Evolutionary conservation across 768 basidiomycete species (phyloP), one percentile per base, ranked within the genome.

Genomic region (Symmetrospora coprosmae): DNA sequence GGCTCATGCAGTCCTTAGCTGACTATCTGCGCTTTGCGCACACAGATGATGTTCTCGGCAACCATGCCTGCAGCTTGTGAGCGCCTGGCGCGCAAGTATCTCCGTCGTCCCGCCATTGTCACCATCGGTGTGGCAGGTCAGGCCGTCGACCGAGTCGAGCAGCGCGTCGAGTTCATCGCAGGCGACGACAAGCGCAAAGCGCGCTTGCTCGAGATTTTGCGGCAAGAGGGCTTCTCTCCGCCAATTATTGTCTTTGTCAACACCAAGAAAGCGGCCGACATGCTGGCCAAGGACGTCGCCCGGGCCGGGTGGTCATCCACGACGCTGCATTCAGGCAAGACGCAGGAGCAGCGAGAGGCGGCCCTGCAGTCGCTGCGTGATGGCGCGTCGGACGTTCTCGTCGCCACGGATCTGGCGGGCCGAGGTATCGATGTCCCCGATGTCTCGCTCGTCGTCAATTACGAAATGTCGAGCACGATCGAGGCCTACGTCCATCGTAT

Each of bases 221-320:
- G 91, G 76, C 84, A 82, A 64, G 84, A 82, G 39, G 77, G 79
- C 63, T 88, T 82, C 72, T 73, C 82, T 34, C 81, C 94, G 17
- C 94, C 94, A 4, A 97, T 99, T 67, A 99, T 99, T 65, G 86
- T 90, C 19, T 99, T 97, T 74, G 91, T 96, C 76, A 97, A 97
- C 72, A 91, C 97, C 74, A 99, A 99, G 78, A 94, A 96, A 78
- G 92, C 89, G 13, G 92, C 91, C 50, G 94, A 99, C 71, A 87
- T 90, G 83, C 88, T 99, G 33, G 85, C 88, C 37, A 91, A 91
- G 72, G 91, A 96, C 70, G 76, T 99, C 1, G 82, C 83, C 48
- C 85, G 89, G 51, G 87, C 83, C 38, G 85, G 87, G 85, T 91
- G 89, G 86, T 85, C 76, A 64, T 84, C 87, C 1, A 82, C 89